phyloP scores from a whole-genome alignment of 2,329 filamentous ascomycete species.

The Aspergillus fijiensis region DNA sequence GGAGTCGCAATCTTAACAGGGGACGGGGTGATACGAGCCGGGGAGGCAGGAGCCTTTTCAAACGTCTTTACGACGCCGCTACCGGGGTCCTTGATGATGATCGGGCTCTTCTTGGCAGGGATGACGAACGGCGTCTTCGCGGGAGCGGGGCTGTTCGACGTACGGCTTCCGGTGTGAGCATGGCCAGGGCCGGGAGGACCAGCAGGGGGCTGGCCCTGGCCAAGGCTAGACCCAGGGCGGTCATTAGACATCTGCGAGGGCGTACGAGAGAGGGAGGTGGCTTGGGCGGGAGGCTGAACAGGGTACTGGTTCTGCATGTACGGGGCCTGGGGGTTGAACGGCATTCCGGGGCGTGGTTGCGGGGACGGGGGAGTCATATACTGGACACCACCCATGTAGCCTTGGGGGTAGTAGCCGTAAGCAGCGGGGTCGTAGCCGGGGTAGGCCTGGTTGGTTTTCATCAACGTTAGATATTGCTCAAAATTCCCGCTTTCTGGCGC shows the following conservation, averaged over 20 bases:
- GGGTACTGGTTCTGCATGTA: conserved; percentile 56
- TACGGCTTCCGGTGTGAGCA: conserved; percentile 54
- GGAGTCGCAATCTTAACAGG: conserved; percentile 65
- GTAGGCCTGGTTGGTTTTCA: conserved; percentile 63
- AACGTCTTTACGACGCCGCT: conserved; percentile 75
- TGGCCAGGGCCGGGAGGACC: conserved; percentile 52
- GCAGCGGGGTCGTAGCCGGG: conserved; percentile 40
- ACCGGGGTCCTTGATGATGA: conserved; percentile 79
- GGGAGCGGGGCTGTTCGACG: conserved; percentile 57
- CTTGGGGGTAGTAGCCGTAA: conserved; percentile 48
- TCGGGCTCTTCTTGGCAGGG: conserved; percentile 66
- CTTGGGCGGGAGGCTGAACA: conserved; percentile 53
- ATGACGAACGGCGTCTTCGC: conserved; percentile 64
- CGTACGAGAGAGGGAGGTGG: conserved; percentile 74
- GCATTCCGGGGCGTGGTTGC: conserved; percentile 49
- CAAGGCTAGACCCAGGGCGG: conserved; percentile 60
- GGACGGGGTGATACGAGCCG: conserved; percentile 55
- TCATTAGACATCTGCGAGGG: conserved; percentile 76
- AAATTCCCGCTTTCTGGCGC: conserved; percentile 69
- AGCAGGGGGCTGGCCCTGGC: conserved; percentile 54
- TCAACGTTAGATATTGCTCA: conserved; percentile 68
- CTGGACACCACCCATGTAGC: conserved; percentile 32
- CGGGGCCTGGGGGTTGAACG: conserved; percentile 48
- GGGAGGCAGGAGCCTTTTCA: conserved; percentile 64
- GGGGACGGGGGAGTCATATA: conserved; percentile 48